Conservation (phyloP, 768 basidiomycete species). For the Mycena rebaudengoi region DNA sequence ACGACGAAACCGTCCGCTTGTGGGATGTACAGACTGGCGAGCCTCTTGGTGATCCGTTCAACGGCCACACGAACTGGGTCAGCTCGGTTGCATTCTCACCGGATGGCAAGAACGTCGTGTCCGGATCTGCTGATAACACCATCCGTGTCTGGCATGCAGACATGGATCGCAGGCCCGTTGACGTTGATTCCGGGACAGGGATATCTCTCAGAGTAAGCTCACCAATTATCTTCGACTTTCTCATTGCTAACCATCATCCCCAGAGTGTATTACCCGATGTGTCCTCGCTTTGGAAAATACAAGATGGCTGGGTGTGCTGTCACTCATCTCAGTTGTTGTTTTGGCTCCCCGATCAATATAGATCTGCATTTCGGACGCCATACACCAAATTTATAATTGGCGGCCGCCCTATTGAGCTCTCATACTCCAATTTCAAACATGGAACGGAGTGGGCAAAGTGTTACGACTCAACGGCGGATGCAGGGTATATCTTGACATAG, state of each 20-base stretch:
- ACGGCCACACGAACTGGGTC: neutral
- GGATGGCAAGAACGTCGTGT: neutral
- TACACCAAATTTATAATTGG: neutral
- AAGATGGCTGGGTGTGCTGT: neutral
- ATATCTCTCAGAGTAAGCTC: neutral
- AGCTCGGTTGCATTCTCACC: neutral
- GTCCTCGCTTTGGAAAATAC: neutral
- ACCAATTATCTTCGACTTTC: neutral
- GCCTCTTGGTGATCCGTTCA: neutral
- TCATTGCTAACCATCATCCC: neutral
- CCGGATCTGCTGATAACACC: neutral
- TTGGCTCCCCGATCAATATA: neutral
- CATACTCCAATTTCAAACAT: neutral
- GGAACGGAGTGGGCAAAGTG: neutral
- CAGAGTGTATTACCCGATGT: neutral
- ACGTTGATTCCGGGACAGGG: neutral
- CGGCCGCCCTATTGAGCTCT: neutral
- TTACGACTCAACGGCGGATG: neutral
- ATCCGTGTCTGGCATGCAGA: neutral
- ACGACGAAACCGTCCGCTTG: neutral
- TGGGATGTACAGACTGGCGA: neutral
- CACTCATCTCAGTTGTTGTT: neutral
- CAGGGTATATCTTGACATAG: constrained; percentile 1
- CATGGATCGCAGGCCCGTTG: neutral
- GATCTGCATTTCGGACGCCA: neutral